Percentiles rank a stretch among this genome's conserved stretches.
Evolutionary conservation across 108 stramenopile genomes (phyloP).

Genomic region (Cyclotella sp.): DNA sequence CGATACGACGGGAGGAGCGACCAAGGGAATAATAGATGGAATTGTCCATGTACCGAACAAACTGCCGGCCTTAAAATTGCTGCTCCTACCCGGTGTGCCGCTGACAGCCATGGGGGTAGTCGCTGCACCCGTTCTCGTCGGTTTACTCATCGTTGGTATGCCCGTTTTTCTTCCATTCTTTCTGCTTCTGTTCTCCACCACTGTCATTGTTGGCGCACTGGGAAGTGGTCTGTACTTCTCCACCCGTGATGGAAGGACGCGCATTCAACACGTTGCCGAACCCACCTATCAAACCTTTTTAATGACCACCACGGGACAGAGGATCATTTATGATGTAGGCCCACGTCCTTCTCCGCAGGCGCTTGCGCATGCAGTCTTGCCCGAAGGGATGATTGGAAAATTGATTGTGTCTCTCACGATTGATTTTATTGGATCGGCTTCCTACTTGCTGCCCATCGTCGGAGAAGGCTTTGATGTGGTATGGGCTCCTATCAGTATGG

Average conservation of each 20-base stretch:
- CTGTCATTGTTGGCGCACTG: constrained; percentile 23
- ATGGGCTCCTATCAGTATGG: constrained; percentile 91
- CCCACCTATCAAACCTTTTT: constrained; percentile 63
- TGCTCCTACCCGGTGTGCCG: constrained; percentile 71
- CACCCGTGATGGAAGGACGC: constrained; percentile 59
- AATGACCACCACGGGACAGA: constrained; percentile 62
- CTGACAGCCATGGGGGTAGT: constrained; percentile 59
- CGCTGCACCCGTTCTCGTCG: constrained; percentile 54
- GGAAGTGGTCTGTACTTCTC: constrained; percentile 62
- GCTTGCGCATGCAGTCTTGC: constrained; percentile 63
- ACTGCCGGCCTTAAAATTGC: constrained; percentile 48
- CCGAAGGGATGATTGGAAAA: constrained; percentile 68
- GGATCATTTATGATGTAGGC: constrained; percentile 79
- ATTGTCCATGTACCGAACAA: constrained; percentile 29
- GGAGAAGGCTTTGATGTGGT: constrained; percentile 89
- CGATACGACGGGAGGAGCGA: constrained; percentile 31
- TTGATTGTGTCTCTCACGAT: constrained; percentile 68
- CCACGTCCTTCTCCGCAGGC: constrained; percentile 79
- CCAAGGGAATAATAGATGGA: constrained; percentile 1
- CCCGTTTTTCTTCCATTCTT: constrained; percentile 77
- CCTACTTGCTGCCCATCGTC: constrained; percentile 84
- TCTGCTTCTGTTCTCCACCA: constrained; percentile 25
- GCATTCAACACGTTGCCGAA: constrained; percentile 44
- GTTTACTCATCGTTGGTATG: constrained; percentile 62
- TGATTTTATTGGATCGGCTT: constrained; percentile 82